Evolutionary conservation across 306 rosid genomes (phyloP), one percentile per base, ranked within the genome.

Genomic region (Fragaria iinumae): DNA sequence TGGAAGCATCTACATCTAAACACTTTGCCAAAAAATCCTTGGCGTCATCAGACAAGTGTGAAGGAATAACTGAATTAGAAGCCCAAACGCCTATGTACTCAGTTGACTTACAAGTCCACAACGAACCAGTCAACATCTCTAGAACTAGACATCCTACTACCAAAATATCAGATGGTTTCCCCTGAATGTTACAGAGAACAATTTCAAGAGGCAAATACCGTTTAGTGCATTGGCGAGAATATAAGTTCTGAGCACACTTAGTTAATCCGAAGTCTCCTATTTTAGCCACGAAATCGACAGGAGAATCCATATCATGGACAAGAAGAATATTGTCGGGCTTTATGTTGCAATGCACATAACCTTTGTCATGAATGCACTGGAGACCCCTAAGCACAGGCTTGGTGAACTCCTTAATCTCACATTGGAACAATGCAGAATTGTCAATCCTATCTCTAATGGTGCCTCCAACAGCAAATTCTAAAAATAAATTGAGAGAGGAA

Each of bases 141-240:
- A 73, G 23, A 48, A 73, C 77, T 11, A 73, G 8, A 36, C 76
- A 73, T 1, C 76, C 76, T 13, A 56, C 11, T 2, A 53, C 67
- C 76, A 67, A 73, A 3, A 73, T 73, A 21, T 73, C 77, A 0
- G 77, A 57, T n/a, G 68, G 39, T 66, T 57, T 47, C 39, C 27
- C 77, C 27, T 57, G 68, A 57, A 73, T 8, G 1, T 14, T 21
- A 41, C 11, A 3, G 8, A 16, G 0, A 1, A 57, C 14, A 21
- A 41, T 11, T 41, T 73, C 68, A 1, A 68, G 77, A 59, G 52
- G 18, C 38, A 3, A 39, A 23, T 73, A 56, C 21, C 8, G 8
- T 11, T 18, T 2, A 7, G 77, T 38, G 3, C 68, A 68, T 73
- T 29, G 32, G 20, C 53, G 1, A 13, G 53, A 21, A 4, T 5